These are phyloP conservation scores for Phytophthora crassamura DNA, from an alignment of 352 stramenopile species.

Conservation along the genomic window DNA sequence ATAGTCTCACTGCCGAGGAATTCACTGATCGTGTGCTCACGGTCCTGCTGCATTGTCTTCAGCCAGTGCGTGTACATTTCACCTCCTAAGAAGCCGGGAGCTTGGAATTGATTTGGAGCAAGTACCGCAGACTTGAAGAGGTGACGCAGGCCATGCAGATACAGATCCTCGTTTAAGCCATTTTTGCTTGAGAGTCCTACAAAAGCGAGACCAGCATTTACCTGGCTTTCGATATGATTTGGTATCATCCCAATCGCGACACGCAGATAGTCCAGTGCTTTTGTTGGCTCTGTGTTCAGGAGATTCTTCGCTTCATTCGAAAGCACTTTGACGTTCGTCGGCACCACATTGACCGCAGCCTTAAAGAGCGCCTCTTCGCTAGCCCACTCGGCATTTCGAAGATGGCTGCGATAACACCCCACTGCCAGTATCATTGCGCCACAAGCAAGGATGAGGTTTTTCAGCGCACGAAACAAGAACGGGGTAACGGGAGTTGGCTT, in stretches of 20 bases:
- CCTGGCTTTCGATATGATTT: constrained; percentile 58
- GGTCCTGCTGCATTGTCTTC: constrained; percentile 10
- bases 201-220: constrained; percentile 64
- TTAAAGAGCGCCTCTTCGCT: constrained; percentile 67
- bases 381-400: constrained; percentile 73
- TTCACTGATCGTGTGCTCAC: constrained; percentile 9
- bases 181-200: constrained; percentile 15
- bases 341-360: constrained; percentile 54
- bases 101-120: constrained; percentile 23
- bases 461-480: constrained; percentile 11
- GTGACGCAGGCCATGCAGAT: constrained; percentile 50
- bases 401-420: constrained; percentile 48
- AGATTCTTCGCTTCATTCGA: constrained; percentile 75
- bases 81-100: constrained; percentile 48
- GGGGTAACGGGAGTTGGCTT: too few species aligned
- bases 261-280: constrained; percentile 47
- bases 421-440: constrained; percentile 36
- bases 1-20: constrained; percentile 44
- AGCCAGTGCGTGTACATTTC: constrained; percentile 47
- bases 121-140: constrained; percentile 54
- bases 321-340: constrained; percentile 81
- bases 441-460: constrained; percentile 19
- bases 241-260: constrained; percentile 48
- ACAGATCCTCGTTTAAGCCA: constrained; percentile 27
- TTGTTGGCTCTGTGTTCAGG: constrained; percentile 48